Percentiles rank a stretch among this genome's conserved stretches.
These are phyloP conservation scores for Brassica rapa DNA, from an alignment of 345 rosid genomes.

Conservation along the genomic window DNA sequence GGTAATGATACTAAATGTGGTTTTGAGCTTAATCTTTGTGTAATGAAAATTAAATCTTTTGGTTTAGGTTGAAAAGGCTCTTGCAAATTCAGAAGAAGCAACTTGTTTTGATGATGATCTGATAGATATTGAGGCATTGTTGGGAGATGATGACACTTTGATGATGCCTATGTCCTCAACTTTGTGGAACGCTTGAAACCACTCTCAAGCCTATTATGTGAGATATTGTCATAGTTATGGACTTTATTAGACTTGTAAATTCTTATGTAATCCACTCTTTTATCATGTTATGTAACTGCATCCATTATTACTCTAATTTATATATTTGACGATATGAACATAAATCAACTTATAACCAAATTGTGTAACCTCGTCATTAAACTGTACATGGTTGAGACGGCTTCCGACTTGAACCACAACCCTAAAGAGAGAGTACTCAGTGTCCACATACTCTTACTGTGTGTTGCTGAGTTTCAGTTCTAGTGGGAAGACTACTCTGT, in stretches of 20 bases:
- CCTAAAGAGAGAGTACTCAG: slow-evolving; percentile 63
- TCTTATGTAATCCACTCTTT: neutral
- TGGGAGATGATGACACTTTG: slow-evolving; percentile 51
- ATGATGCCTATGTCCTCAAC: slow-evolving; percentile 49
- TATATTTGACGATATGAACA: slow-evolving; percentile 13
- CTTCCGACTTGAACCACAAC: too few species aligned
- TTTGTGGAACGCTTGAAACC: slow-evolving; percentile 18
- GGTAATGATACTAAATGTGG: slow-evolving; percentile 45
- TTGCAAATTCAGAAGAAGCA: slow-evolving; percentile 39
- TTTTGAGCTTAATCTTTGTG: neutral
- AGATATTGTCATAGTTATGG: slow-evolving; percentile 7
- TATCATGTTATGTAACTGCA: slow-evolving; percentile 28
- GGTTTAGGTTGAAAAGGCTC: slow-evolving; percentile 44
- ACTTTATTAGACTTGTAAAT: slow-evolving; percentile 36
- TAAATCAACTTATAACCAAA: slow-evolving; percentile 12
- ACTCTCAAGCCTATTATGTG: slow-evolving; percentile 17
- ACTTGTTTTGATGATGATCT: slow-evolving; percentile 52
- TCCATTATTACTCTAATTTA: slow-evolving; percentile 2
- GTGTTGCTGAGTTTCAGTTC: slow-evolving; percentile 92
- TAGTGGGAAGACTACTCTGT: slow-evolving; percentile 81
- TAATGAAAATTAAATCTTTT: neutral
- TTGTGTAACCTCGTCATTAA: slow-evolving; percentile 1
- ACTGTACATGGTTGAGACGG: neutral
- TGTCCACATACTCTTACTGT: slow-evolving; percentile 63
- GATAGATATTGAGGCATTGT: slow-evolving; percentile 56